These are phyloP conservation scores for Poa pratensis DNA, from an alignment of 176 grass and related monocot genomes.

Conservation along the genomic window DNA sequence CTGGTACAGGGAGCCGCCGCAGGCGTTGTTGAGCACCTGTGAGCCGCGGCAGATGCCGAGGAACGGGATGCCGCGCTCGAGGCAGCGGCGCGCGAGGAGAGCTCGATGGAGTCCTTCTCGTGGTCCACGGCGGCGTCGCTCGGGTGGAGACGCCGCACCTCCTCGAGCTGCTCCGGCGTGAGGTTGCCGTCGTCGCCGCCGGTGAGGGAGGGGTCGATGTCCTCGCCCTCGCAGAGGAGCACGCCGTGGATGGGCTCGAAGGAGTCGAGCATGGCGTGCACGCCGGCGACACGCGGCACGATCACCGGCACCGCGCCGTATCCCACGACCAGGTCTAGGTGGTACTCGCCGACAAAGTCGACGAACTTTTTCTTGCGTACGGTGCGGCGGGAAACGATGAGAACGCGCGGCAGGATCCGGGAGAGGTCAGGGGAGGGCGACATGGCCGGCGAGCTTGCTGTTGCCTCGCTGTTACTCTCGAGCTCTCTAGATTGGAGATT, in stretches of 20 bases:
- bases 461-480: not conserved
- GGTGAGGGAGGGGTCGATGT: slow-evolving; percentile 84
- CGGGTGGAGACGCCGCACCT: slow-evolving; percentile 65
- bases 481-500: not conserved
- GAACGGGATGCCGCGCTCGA: slow-evolving; percentile 78
- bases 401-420: slow-evolving; percentile 69
- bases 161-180: slow-evolving; percentile 70
- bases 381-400: slow-evolving; percentile 90
- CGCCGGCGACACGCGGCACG: slow-evolving; percentile 83
- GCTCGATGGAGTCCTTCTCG: slow-evolving; percentile 94
- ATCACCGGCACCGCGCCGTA: slow-evolving; percentile 89
- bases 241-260: slow-evolving; percentile 99
- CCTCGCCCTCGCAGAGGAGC: slow-evolving; percentile 92
- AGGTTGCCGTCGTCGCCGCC: not conserved
- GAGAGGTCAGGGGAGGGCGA: slow-evolving; percentile 56
- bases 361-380: slow-evolving; percentile 98
- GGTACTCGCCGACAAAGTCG: slow-evolving; percentile 98
- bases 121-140: slow-evolving; percentile 77
- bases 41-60: slow-evolving; percentile 98
- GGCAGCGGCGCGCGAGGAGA: slow-evolving; percentile 80
- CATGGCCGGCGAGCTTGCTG: not conserved
- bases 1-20: slow-evolving; percentile 78
- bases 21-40: slow-evolving; percentile 92
- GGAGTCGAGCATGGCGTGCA: slow-evolving; percentile 69
- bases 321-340: slow-evolving; percentile 82